Conservation (phyloP, 2,329 filamentous ascomycete genomes). For the Fusarium longipes region DNA sequence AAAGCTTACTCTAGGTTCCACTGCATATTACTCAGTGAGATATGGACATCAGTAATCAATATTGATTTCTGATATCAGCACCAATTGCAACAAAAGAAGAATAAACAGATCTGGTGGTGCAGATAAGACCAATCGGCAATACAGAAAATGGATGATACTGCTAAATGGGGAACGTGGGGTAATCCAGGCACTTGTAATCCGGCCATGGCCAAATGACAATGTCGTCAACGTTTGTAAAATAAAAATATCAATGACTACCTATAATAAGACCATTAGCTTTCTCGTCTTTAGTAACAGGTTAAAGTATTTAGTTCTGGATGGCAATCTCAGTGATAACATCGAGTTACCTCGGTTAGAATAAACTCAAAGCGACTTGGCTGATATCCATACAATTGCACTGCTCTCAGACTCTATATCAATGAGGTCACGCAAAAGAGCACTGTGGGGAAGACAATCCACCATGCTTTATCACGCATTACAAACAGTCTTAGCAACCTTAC, state of each 20-base stretch:
- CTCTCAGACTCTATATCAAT: slow-evolving; percentile 15
- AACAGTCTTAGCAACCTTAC: slow-evolving; percentile 14
- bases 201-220: too few relatives aligned
- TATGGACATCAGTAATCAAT: background rate
- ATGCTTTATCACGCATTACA: slow-evolving; percentile 38
- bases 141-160: too few relatives aligned
- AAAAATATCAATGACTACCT: background rate
- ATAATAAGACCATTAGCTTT: background rate
- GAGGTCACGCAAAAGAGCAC: slow-evolving; percentile 12
- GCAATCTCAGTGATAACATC: background rate
- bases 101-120: fast-evolving
- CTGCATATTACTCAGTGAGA: background rate
- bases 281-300: background rate
- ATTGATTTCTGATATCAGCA: slow-evolving; percentile 8
- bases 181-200: background rate
- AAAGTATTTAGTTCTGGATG: too few relatives aligned
- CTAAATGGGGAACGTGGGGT: background rate
- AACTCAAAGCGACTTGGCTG: background rate
- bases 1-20: background rate
- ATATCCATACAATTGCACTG: background rate
- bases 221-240: too few relatives aligned
- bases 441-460: slow-evolving; percentile 28
- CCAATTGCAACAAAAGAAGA: background rate
- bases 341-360: background rate
- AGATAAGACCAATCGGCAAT: background rate